These are phyloP conservation scores for Myxozyma neotropica DNA, from an alignment of 805 yeast species.

Conservation along the genomic window DNA sequence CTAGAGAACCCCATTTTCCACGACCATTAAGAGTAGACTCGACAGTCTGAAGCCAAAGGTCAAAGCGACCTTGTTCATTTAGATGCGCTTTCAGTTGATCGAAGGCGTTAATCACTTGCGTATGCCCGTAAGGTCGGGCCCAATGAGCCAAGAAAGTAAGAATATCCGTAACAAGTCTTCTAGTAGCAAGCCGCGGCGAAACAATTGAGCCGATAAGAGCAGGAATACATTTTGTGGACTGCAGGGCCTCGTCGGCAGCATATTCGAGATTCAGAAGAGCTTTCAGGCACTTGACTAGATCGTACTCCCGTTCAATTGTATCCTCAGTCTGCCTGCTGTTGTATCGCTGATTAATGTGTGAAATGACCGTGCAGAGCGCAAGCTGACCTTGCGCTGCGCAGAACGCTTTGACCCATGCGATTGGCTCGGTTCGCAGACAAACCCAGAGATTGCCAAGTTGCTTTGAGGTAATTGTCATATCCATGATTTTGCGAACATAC, in stretches of 20 bases:
- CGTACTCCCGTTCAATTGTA: slow-evolving; percentile 68
- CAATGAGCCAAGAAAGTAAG: slow-evolving; percentile 58
- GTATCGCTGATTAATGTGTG: slow-evolving; percentile 50
- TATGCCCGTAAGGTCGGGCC: slow-evolving; percentile 52
- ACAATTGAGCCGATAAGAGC: slow-evolving; percentile 72
- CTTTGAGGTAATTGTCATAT: slow-evolving; percentile 64
- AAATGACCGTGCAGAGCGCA: slow-evolving; percentile 68
- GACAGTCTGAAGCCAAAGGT: slow-evolving; percentile 70
- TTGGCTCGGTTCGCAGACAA: slow-evolving; percentile 85
- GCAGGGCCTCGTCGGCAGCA: slow-evolving; percentile 58
- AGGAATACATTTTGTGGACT: slow-evolving; percentile 51
- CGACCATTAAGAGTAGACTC: slow-evolving; percentile 75
- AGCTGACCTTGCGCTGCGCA: slow-evolving; percentile 80
- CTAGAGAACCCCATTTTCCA: slow-evolving; percentile 87
- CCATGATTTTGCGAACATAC: slow-evolving; percentile 73
- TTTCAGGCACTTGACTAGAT: slow-evolving; percentile 75
- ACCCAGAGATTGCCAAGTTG: slow-evolving; percentile 87
- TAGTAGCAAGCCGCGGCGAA: slow-evolving; percentile 73
- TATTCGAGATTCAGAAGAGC: slow-evolving; percentile 65
- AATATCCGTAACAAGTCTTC: slow-evolving; percentile 79
- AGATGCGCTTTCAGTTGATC: slow-evolving; percentile 49
- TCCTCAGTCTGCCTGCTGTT: slow-evolving; percentile 44
- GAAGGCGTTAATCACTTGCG: slow-evolving; percentile 58
- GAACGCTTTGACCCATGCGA: slow-evolving; percentile 78
- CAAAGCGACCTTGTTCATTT: slow-evolving; percentile 54